Base-by-base conservation (phyloP, 2,329 filamentous ascomycete species). In the Aureobasidium mangrovei region DNA sequence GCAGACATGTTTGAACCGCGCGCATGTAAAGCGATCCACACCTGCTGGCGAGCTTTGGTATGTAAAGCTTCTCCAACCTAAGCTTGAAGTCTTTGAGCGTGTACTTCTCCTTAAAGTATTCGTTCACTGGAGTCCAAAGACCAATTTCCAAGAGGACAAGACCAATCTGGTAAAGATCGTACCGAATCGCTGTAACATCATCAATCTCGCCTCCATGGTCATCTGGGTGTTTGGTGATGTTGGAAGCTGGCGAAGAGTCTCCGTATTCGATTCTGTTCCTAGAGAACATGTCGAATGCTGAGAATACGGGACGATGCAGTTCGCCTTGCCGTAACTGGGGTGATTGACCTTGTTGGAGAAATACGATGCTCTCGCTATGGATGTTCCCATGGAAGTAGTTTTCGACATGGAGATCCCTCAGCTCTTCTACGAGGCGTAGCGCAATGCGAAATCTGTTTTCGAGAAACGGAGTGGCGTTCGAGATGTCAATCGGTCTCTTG, bases 381-480 rank as follows among this genome's bases (percentile, higher is more conserved):
- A 91, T 77, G 61, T 86, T 84, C 4, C 86, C 84, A 66, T 91
- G 87, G 5, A 77, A 79, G 51, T 89, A 79, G 10, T 82, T 80
- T 39, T 84, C 77, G 2, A 79, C 77, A 64, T 91, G 86, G 66
- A 91, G 74, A 59, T 86, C 83, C 62, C 86, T 87, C 33, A 91
- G 77, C 3, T 85, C 86, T 59, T 83, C 84, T 32, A 81, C 80
- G 3, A 91, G 74, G 59, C 88, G 87, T 52, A 85, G 77, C 3
- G 86, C 86, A 48, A 91, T 74, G 10, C 83, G 79, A 63, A 89
- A 91, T 62, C 88, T 87, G 56, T 84, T 83, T 69, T 91, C 87
- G 0, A 91, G 73, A 35, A 80, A 79, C 0, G 85, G 85, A 62
- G 85, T 64, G 7, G 70, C 58, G 8, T 61, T 59, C 24, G 73